Conservation (phyloP, 805 yeast species). For the Myxozyma lipomycoides region DNA sequence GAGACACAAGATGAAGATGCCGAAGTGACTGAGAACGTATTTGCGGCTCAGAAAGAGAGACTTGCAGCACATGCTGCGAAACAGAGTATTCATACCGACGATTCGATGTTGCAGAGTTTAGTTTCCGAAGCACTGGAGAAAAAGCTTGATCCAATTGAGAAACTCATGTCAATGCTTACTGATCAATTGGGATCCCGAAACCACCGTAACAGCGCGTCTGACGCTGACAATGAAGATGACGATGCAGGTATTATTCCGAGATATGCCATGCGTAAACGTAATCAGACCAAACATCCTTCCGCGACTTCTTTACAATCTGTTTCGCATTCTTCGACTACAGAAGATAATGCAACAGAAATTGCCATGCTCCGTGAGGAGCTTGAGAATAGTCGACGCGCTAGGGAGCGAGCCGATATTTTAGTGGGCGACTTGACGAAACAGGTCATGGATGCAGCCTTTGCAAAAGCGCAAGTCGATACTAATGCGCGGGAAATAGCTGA, state of each 20-base stretch:
- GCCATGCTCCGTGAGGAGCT: slow-evolving; percentile 6
- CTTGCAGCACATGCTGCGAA: slow-evolving; percentile 7
- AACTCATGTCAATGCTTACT: slow-evolving; percentile 13
- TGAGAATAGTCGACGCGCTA: slow-evolving; percentile 14
- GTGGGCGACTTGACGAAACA: slow-evolving; percentile 11
- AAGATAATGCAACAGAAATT: background rate
- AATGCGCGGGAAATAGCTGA: slow-evolving; percentile 9
- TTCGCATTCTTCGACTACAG: background rate
- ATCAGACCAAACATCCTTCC: background rate
- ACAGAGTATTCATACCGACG: slow-evolving; percentile 3
- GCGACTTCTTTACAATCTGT: background rate
- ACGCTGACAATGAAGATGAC: slow-evolving; percentile 17
- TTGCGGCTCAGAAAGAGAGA: slow-evolving; percentile 7
- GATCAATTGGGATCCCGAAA: slow-evolving; percentile 18
- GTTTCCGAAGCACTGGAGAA: slow-evolving; percentile 16
- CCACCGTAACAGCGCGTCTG: slow-evolving; percentile 9
- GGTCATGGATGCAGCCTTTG: slow-evolving; percentile 4
- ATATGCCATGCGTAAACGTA: background rate
- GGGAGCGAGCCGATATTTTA: slow-evolving; percentile 7
- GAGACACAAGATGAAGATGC: slow-evolving; percentile 8
- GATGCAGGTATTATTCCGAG: background rate
- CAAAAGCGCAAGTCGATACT: slow-evolving; percentile 7
- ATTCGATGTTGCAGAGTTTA: slow-evolving; percentile 8
- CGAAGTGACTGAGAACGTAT: slow-evolving; percentile 11
- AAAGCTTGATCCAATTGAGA: slow-evolving; percentile 21